phyloP scores from a whole-genome alignment of 176 grass and related monocot species.

The Rhipidocladum racemiflorum region DNA sequence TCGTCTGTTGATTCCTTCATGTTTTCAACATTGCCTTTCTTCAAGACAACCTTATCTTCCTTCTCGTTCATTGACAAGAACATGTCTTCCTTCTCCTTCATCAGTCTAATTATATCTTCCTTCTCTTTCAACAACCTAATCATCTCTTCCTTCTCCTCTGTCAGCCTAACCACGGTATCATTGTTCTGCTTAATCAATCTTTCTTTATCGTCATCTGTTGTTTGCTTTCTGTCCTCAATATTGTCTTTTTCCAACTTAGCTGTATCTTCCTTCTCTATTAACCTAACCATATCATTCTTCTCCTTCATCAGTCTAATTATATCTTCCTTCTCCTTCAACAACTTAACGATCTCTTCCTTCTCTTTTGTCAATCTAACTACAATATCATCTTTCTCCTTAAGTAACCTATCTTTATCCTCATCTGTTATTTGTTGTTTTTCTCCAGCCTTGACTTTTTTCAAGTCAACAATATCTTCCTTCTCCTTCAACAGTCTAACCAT shows the following conservation, averaged over 20 bases:
- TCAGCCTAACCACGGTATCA: constrained; percentile 32
- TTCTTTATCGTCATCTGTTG: constrained; percentile 38
- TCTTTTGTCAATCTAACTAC: constrained; percentile 37
- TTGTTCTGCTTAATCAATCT: constrained; percentile 74
- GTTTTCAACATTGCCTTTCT: background rate
- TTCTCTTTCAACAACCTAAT: constrained; percentile 25
- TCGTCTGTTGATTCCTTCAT: constrained; percentile 32
- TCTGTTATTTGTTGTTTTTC: constrained; percentile 10
- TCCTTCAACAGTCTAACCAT: constrained; percentile 39
- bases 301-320: constrained; percentile 56
- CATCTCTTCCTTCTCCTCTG: constrained; percentile 41
- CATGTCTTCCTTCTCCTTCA: constrained; percentile 44
- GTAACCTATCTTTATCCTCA: constrained; percentile 17
- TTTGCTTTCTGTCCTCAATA: constrained; percentile 4
- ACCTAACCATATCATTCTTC: background rate
- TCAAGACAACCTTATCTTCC: constrained; percentile 35
- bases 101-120: constrained; percentile 26
- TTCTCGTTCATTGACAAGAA: constrained; percentile 39
- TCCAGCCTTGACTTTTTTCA: constrained; percentile 13
- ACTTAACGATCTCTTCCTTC: constrained; percentile 41
- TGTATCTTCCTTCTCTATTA: constrained; percentile 27
- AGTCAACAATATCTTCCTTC: constrained; percentile 42
- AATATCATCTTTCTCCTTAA: constrained; percentile 52
- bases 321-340: constrained; percentile 55
- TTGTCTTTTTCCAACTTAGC: constrained; percentile 35